Conservation (phyloP, 2,329 filamentous ascomycete species). For the Monilinia polystroma region DNA sequence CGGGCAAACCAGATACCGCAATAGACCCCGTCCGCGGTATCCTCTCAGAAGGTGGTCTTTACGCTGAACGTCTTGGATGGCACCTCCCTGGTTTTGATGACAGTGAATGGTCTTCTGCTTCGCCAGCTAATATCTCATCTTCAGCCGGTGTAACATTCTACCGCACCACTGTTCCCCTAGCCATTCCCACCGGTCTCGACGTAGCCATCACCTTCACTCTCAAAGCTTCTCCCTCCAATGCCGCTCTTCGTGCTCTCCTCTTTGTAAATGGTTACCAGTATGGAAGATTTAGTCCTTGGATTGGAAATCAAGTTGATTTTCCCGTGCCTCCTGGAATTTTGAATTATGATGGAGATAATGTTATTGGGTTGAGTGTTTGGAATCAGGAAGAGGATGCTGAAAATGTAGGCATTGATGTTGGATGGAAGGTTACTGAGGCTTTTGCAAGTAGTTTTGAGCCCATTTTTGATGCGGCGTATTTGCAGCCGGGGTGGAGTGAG, state of each 20-base stretch:
- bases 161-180: conserved; percentile 51
- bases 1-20: conserved; percentile 46
- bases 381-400: conserved; percentile 14
- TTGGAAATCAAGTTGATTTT: conserved; percentile 22
- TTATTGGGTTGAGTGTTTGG: conserved; percentile 22
- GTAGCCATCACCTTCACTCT: conserved; percentile 57
- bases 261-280: conserved; percentile 58
- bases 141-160: conserved; percentile 56
- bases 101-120: conserved; percentile 43
- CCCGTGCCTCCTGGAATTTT: conserved; percentile 24
- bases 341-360: conserved; percentile 22
- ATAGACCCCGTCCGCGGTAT: conserved; percentile 55
- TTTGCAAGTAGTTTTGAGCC: conserved; percentile 24
- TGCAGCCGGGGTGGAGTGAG: conserved; percentile 18
- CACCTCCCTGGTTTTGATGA: conserved; percentile 57
- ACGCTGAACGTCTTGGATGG: conserved; percentile 57
- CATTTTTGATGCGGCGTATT: conserved; percentile 17
- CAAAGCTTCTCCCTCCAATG: conserved; percentile 44
- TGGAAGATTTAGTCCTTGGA: conserved; percentile 22
- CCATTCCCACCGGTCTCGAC: conserved; percentile 53
- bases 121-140: conserved; percentile 43
- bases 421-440: conserved; percentile 14
- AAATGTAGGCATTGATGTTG: conserved; percentile 14
- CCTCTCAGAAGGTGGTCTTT: conserved; percentile 57
- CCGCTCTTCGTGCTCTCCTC: conserved; percentile 52